Percentiles rank a stretch among this genome's conserved stretches.
phyloP scores from a whole-genome alignment of 2,329 filamentous ascomycete genomes.

The Fusarium palustre region DNA sequence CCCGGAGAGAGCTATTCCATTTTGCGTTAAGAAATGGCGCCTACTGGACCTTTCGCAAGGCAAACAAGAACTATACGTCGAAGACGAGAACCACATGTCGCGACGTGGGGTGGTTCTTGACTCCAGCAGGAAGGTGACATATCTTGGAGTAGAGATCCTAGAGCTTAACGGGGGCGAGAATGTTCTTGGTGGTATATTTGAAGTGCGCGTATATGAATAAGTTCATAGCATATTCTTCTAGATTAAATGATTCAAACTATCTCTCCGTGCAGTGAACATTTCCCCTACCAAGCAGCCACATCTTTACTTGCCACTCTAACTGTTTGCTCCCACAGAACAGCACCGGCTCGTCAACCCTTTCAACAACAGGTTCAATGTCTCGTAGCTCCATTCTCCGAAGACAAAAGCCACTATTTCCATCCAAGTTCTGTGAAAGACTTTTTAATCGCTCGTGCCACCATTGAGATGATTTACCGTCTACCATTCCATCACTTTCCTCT shows the following conservation, averaged over 20 bases:
- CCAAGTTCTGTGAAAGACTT: not conserved
- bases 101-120: not conserved
- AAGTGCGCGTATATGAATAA: slow-evolving; percentile 10
- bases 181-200: slow-evolving; percentile 10
- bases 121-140: not conserved
- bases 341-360: accelerated
- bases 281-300: slow-evolving; percentile 8
- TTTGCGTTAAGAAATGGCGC: slow-evolving; percentile 20
- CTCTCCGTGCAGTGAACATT: slow-evolving; percentile 5
- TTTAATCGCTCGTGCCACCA: slow-evolving; percentile 12
- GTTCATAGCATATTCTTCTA: accelerated
- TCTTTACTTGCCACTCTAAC: slow-evolving; percentile 18
- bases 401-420: not conserved
- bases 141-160: slow-evolving; percentile 8
- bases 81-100: slow-evolving; percentile 11
- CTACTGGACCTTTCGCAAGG: not conserved
- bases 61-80: not conserved
- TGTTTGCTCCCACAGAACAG: slow-evolving; percentile 17
- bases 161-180: slow-evolving; percentile 3
- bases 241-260: not conserved
- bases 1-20: slow-evolving; percentile 12
- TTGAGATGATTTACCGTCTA: not conserved
- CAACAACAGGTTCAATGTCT: not conserved
- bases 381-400: not conserved
- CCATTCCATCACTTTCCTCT: not conserved